Conservation (phyloP, 2,329 filamentous ascomycete species). For the Chrysoporthe puriensis region DNA sequence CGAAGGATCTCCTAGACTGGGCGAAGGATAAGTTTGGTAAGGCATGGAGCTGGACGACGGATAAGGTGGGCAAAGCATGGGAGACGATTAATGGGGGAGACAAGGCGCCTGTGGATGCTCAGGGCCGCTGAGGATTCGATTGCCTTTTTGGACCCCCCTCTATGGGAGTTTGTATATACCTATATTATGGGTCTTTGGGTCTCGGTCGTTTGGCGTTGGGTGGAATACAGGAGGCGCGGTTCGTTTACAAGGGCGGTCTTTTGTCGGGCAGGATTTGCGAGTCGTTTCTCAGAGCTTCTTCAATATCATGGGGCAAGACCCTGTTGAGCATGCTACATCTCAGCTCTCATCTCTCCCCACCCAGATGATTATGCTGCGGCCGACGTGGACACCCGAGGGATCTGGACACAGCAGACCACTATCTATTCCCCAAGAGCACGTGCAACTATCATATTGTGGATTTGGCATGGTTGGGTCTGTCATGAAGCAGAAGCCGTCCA, state of each 20-base stretch:
- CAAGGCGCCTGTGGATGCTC: not conserved
- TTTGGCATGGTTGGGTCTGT: too few relatives aligned
- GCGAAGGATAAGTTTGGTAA: constrained; percentile 51
- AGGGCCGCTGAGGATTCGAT: not conserved
- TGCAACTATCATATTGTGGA: too few relatives aligned
- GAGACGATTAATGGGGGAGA: constrained; percentile 43
- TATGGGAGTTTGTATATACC: not conserved
- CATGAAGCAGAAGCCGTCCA: too few relatives aligned
- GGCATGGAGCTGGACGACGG: constrained; percentile 54
- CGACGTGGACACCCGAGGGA: not conserved
- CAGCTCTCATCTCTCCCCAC: not conserved
- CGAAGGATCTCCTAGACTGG: constrained; percentile 55
- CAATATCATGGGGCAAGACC: not conserved
- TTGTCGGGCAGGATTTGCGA: not conserved
- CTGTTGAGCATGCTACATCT: not conserved
- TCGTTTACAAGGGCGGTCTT: not conserved
- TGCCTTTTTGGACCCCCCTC: not conserved
- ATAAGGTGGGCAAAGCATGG: constrained; percentile 52
- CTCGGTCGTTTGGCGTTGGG: not conserved
- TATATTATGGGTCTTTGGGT: not conserved
- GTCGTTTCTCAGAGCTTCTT: not conserved
- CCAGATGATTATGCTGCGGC: not conserved
- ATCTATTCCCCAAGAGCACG: too few relatives aligned
- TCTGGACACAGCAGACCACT: not conserved
- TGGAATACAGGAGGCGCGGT: not conserved